Evolutionary conservation across 2,329 filamentous ascomycete genomes (phyloP).

Genomic region (Teratosphaeria destructans): DNA sequence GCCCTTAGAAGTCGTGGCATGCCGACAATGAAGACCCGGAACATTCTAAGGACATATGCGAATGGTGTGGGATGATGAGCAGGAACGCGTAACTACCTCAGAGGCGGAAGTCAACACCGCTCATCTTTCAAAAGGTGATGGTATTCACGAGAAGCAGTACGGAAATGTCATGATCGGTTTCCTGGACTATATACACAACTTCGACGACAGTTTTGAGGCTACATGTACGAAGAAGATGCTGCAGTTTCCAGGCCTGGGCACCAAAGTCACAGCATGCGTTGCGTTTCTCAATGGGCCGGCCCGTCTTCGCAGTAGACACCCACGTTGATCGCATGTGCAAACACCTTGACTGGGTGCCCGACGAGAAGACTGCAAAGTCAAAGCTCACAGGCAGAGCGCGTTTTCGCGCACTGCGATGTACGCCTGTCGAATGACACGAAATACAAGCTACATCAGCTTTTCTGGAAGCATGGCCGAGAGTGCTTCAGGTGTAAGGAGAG

Average conservation of each 20-base stretch:
- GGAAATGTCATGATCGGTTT: conserved; percentile 47
- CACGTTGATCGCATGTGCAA: conserved; percentile 54
- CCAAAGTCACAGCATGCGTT: conserved; percentile 57
- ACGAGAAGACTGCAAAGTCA: conserved; percentile 17
- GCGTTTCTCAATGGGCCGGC: conserved; percentile 53
- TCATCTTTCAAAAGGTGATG: conserved; percentile 41
- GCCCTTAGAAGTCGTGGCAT: conserved; percentile 63
- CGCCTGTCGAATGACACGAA: conserved; percentile 52
- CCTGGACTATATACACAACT: conserved; percentile 48
- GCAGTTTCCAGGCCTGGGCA: conserved; percentile 52
- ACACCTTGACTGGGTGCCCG: conserved; percentile 52
- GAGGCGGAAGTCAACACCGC: conserved; percentile 31
- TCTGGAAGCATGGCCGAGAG: conserved; percentile 52
- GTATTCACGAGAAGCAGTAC: conserved; percentile 47
- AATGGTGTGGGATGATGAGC: conserved; percentile 60
- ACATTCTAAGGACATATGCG: conserved; percentile 66
- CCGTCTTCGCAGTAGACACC: conserved; percentile 56
- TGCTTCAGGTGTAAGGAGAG: conserved; percentile 51
- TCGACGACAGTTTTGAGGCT: conserved; percentile 44
- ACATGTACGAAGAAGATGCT: conserved; percentile 42
- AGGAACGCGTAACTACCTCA: conserved; percentile 43
- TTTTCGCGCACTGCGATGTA: conserved; percentile 51
- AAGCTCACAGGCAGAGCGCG: conserved; percentile 34
- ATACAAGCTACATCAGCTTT: conserved; percentile 51
- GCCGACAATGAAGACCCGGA: conserved; percentile 57